These are phyloP conservation scores for Scheffersomyces ergatensis DNA, from an alignment of 805 yeast species.

Conservation along the genomic window DNA sequence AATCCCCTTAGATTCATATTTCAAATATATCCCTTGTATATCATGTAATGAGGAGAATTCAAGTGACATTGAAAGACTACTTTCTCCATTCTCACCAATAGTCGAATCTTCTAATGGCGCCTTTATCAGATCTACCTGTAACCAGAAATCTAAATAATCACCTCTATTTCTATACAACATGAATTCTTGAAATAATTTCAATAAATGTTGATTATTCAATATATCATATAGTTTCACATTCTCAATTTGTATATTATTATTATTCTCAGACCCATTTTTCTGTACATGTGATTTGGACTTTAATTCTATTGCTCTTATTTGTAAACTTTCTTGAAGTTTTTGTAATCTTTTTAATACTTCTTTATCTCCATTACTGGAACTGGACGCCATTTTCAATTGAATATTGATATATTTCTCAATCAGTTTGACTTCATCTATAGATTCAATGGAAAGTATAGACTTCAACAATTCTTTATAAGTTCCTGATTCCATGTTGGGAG, in stretches of 20 bases:
- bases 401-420: constrained; percentile 45
- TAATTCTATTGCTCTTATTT: background rate
- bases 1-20: background rate
- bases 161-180: constrained; percentile 12
- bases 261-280: background rate
- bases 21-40: constrained; percentile 45
- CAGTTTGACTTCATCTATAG: constrained; percentile 46
- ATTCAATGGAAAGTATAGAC: constrained; percentile 6
- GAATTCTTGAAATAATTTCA: constrained; percentile 24
- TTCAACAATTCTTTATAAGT: constrained; percentile 14
- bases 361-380: background rate
- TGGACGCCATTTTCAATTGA: constrained; percentile 37
- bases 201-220: constrained; percentile 45
- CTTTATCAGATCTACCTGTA: constrained; percentile 61
- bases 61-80: constrained; percentile 31
- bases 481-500: constrained; percentile 12
- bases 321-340: background rate
- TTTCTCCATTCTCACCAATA: constrained; percentile 20
- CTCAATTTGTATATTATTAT: background rate
- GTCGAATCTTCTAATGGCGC: constrained; percentile 65
- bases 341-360: constrained; percentile 17
- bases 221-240: constrained; percentile 37
- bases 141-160: constrained; percentile 58
- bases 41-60: constrained; percentile 53
- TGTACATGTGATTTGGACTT: background rate